Base-by-base conservation (phyloP, 129 eudicot genomes). In the Tanacetum coccineum region DNA sequence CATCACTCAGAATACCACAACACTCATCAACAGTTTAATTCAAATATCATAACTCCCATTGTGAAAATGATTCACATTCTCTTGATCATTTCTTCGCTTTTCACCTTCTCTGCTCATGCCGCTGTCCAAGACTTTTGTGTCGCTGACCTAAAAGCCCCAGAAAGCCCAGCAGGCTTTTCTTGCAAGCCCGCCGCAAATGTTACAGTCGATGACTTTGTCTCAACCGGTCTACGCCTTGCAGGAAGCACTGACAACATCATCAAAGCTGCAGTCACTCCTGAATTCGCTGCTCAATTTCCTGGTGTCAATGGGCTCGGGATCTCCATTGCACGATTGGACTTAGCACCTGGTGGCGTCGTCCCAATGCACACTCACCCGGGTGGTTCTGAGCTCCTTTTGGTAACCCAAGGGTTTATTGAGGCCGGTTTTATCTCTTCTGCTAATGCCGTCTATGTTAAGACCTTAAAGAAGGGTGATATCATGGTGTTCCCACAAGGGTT, bases 291-390 rank as follows among this genome's bases (percentile, higher is more conserved):
- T 21, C 91, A 86, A 19, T 82, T 81, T 17, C 98, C 96, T 0
- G 93, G 90, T 1, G 66, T 87, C 2, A 90, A 91, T 40, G 97
- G 97, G 42, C 90, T 87, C 0, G 97, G 97, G 8, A 64, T 91
- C 62, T 87, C 96, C 71, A 74, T 85, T 17, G 86, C 85, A 0
- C 79, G 97, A 0, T 40, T 91, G 44, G 97, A 91, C 84, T 45
- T 91, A 2, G 85, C 90, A 59, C 71, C 84, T 0, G 76, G 79
- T 2, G 98, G 98, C 0, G 91, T 90, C 28, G 64, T 86, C 13
- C 95, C 97, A n/a, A 68, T 89, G 86, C 97, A 89, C 76, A 86
- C 97, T 1, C 95, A 89, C 78, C 87, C 91, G 0, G 86, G 85
- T 26, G 86, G 84, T 5, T 79, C 88, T 0, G 97, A 89, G 71